These are phyloP conservation scores for Aspergillus asperescens DNA, from an alignment of 495 filamentous ascomycete species.

Conservation along the genomic window DNA sequence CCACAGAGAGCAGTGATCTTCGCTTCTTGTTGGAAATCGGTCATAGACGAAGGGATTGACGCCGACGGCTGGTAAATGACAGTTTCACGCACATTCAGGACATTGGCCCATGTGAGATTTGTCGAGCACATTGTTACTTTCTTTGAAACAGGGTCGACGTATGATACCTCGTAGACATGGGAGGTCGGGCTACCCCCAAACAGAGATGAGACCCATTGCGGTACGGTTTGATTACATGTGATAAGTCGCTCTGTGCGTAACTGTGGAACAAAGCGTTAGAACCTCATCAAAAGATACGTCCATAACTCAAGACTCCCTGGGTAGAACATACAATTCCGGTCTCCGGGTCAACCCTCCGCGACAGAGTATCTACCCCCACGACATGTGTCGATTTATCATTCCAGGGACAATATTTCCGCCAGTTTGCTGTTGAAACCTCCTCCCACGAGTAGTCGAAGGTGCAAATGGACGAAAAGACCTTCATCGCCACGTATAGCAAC, in stretches of 20 bases:
- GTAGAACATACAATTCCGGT: constrained; percentile 70
- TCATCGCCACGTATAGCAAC: constrained; percentile 53
- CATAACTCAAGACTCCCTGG: background rate
- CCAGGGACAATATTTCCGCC: constrained; percentile 98
- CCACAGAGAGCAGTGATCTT: constrained; percentile 86
- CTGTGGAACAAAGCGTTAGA: constrained; percentile 32
- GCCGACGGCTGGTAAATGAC: constrained; percentile 3
- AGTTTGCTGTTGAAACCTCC: constrained; percentile 98
- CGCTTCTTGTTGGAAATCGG: constrained; percentile 2
- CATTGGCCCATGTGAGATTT: constrained; percentile 85
- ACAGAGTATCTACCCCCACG: constrained; percentile 87
- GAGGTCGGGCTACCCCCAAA: constrained; percentile 69
- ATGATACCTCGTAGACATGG: constrained; percentile 89
- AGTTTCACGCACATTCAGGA: constrained; percentile 62
- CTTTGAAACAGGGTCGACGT: constrained; percentile 75
- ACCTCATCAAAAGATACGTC: background rate
- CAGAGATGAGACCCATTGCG: constrained; percentile 76
- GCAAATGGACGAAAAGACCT: constrained; percentile 82
- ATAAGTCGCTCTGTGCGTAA: constrained; percentile 95
- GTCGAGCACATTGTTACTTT: constrained; percentile 90
- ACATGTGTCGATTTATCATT: constrained; percentile 94
- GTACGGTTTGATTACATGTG: constrained; percentile 84
- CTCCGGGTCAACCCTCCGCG: constrained; percentile 66
- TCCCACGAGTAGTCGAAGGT: constrained; percentile 97
- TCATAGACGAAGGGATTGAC: background rate